A percentile compares a stretch with the other conserved stretches of the same genome.
These are phyloP conservation scores for Metarhizium humberi DNA, from an alignment of 2,329 filamentous ascomycete genomes.

Conservation along the genomic window DNA sequence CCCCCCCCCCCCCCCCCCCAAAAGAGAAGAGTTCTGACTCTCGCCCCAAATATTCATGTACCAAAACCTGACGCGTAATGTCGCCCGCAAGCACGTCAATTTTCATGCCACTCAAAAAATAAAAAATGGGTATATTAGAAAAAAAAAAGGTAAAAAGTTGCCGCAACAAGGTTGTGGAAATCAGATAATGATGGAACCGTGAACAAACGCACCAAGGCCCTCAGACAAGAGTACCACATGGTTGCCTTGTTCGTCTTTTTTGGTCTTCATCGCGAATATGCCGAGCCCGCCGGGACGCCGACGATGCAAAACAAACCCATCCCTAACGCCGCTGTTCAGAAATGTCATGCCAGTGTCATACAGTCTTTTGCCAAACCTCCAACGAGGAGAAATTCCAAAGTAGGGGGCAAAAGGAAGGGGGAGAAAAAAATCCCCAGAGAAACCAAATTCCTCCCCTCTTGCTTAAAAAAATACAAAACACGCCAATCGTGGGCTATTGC, in stretches of 20 bases:
- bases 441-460: neutral
- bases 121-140: conserved; percentile 11
- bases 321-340: conserved; percentile 7
- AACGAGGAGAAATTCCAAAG: neutral
- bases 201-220: neutral
- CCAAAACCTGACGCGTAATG: neutral
- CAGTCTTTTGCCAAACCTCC: neutral
- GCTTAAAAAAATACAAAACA: neutral
- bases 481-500: neutral
- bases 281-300: conserved; percentile 1
- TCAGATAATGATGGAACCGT: neutral
- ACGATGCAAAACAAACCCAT: conserved; percentile 2
- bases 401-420: neutral
- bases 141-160: neutral
- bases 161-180: neutral
- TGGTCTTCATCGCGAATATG: neutral
- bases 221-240: neutral
- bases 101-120: neutral
- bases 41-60: neutral
- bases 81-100: neutral
- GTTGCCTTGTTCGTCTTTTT: neutral
- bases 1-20: neutral
- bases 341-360: conserved; percentile 6
- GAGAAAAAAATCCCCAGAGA: conserved; percentile 4
- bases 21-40: neutral